Conservation (phyloP, 2,329 filamentous ascomycete genomes). For the Cytospora piceicola region DNA sequence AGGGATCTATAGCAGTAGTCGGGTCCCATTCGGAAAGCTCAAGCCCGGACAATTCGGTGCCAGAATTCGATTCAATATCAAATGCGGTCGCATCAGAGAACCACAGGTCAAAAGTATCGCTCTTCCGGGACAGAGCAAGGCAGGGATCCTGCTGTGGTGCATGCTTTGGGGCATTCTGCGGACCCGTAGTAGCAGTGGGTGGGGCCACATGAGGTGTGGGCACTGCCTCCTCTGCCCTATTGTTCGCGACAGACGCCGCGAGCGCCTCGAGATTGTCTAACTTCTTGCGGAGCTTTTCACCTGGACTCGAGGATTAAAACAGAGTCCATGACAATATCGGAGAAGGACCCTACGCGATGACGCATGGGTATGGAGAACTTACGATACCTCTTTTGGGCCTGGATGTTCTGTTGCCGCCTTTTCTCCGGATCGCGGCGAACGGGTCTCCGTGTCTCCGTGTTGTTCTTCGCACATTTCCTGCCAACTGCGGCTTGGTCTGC, state of each 20-base stretch:
- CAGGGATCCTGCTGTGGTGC: neutral
- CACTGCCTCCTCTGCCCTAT: neutral
- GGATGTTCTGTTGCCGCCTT: slow-evolving; percentile 34
- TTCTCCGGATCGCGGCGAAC: slow-evolving; percentile 34
- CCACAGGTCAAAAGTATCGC: neutral
- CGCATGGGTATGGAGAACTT: slow-evolving; percentile 7
- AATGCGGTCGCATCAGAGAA: neutral
- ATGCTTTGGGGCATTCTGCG: neutral
- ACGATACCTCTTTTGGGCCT: slow-evolving; percentile 36
- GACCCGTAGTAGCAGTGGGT: neutral
- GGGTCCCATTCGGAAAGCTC: slow-evolving; percentile 16
- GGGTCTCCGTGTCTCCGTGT: slow-evolving; percentile 23
- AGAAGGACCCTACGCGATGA: too few relatives aligned
- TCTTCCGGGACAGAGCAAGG: neutral
- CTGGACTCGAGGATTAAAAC: neutral
- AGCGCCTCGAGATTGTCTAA: slow-evolving; percentile 32
- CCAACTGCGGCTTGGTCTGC: neutral
- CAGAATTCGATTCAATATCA: neutral
- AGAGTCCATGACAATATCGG: fast-evolving
- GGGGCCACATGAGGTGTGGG: neutral
- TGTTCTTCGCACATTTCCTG: neutral
- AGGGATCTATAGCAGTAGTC: slow-evolving; percentile 13
- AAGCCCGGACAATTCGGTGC: neutral
- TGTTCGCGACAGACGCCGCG: slow-evolving; percentile 25
- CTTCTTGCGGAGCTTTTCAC: slow-evolving; percentile 32